Evolutionary conservation across 2,329 filamentous ascomycete species (phyloP), one percentile per base, ranked within the genome.

Genomic region (Penicillium polonicum): DNA sequence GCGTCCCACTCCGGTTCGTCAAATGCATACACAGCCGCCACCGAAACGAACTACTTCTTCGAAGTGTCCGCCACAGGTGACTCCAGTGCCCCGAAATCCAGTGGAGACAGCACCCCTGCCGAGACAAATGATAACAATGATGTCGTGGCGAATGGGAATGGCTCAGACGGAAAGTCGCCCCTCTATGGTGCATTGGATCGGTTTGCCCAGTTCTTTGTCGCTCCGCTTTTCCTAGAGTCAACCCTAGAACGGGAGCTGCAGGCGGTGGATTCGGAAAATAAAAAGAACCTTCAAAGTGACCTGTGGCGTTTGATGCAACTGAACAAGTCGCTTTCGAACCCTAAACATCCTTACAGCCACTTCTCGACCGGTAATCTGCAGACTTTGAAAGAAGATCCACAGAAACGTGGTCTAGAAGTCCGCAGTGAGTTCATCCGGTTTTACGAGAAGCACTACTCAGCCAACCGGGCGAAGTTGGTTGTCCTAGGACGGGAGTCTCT

Each of bases 1-100:
- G 90, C 92, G 51, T 84, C 90, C 59, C 89, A 97, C 74, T 96
- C 92, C 10, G 94, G 94, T 55, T 87, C 88, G 70, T 96, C 92
- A 29, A 99, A 99, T 74, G 94, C 94, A 55, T 97, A 96, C 75
- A 99, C 94, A 1, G 92, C 89, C 17, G 82, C 90, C 5, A 96
- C 91, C 1, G 95, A 93, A 52, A 99, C 94, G 62, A 97, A 97
- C 78, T 99, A 96, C 79, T 97, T 90, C 77, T 99, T 99, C 73
- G 94, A 99, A 70, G 87, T 97, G 57, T 91, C 90, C 21, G 91
- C 92, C 33, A 91, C 91, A 51, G 84, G 88, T 13, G 79, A 79
- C 45, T 73, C 77, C 3, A 62, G 62, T 70, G 76, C 65, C 31
- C 63, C 67, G 13, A 61, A 64, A 52, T 62, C 64, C n/a, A 68